Conservation (phyloP, 2,329 filamentous ascomycete genomes). For the Zasmidium angulare region DNA sequence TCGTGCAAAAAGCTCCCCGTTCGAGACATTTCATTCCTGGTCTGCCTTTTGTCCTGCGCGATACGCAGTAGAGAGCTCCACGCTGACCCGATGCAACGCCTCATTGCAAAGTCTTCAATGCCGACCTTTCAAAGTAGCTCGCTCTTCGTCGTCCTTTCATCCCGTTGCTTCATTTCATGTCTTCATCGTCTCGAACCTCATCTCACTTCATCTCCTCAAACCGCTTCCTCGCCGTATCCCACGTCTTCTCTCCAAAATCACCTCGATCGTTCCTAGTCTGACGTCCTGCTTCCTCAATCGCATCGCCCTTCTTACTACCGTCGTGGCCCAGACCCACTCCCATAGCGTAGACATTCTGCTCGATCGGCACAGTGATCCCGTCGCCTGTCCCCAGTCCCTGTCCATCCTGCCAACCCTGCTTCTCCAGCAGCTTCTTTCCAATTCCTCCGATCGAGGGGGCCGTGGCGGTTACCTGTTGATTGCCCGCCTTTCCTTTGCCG, state of each 20-base stretch:
- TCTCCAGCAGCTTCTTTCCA: constrained; percentile 55
- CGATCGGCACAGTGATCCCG: constrained; percentile 64
- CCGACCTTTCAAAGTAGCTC: no score
- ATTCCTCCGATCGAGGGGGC: constrained; percentile 15
- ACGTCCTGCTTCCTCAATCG: constrained; percentile 61
- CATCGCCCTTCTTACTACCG: constrained; percentile 69
- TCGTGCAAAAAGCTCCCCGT: neutral
- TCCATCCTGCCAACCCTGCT: constrained; percentile 71
- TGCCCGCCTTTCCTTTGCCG: neutral
- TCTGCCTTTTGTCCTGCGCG: neutral
- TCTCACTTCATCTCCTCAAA: constrained; percentile 55
- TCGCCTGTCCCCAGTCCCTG: constrained; percentile 61
- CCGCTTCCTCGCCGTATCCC: constrained; percentile 66
- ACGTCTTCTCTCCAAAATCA: constrained; percentile 64
- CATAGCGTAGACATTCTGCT: constrained; percentile 63
- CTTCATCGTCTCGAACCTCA: neutral
- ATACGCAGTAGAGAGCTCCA: neutral
- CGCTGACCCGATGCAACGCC: neutral
- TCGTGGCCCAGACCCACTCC: constrained; percentile 70
- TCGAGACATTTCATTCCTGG: neutral
- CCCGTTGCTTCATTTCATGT: neutral
- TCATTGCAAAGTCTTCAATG: no score
- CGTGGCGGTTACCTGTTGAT: neutral
- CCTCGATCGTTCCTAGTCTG: constrained; percentile 55
- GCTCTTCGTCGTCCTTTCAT: neutral